These are phyloP conservation scores for Coriaria nepalensis DNA, from an alignment of 306 rosid genomes.

Conservation along the genomic window DNA sequence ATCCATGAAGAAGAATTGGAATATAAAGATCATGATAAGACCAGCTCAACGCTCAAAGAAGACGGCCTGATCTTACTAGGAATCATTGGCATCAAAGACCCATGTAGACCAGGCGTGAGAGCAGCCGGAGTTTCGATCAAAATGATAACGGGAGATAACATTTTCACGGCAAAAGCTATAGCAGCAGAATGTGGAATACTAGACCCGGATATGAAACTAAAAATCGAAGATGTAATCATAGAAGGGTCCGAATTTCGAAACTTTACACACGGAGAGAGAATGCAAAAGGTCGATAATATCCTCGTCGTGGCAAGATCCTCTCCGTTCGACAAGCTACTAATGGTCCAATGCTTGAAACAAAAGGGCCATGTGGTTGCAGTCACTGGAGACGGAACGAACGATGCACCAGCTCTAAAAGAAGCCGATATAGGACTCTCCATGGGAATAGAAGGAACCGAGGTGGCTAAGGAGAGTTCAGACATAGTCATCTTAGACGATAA, in stretches of 20 bases:
- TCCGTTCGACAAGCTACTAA: slow-evolving; percentile 69
- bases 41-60: slow-evolving; percentile 23
- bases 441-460: slow-evolving; percentile 93
- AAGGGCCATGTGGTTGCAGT: slow-evolving; percentile 82
- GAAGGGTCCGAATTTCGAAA: slow-evolving; percentile 69
- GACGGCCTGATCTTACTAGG: slow-evolving; percentile 55
- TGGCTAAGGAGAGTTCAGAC: slow-evolving; percentile 86
- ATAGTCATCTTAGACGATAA: slow-evolving; percentile 78
- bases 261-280: slow-evolving; percentile 51
- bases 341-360: slow-evolving; percentile 63
- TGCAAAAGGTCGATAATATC: slow-evolving; percentile 49
- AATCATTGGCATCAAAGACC: slow-evolving; percentile 76
- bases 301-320: slow-evolving; percentile 81
- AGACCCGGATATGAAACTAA: slow-evolving; percentile 10
- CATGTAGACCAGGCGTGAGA: slow-evolving; percentile 51
- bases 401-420: slow-evolving; percentile 79
- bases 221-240: slow-evolving; percentile 29
- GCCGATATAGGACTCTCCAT: slow-evolving; percentile 88
- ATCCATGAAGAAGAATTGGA: slow-evolving; percentile 27
- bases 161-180: slow-evolving; percentile 84
- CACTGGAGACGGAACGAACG: slow-evolving; percentile 86
- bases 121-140: slow-evolving; percentile 63
- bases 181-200: slow-evolving; percentile 84
- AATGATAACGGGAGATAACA: slow-evolving; percentile 84
- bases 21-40: slow-evolving; percentile 15